These are phyloP conservation scores for Microdochium bolleyi DNA, from an alignment of 2,329 filamentous ascomycete genomes.

Conservation along the genomic window DNA sequence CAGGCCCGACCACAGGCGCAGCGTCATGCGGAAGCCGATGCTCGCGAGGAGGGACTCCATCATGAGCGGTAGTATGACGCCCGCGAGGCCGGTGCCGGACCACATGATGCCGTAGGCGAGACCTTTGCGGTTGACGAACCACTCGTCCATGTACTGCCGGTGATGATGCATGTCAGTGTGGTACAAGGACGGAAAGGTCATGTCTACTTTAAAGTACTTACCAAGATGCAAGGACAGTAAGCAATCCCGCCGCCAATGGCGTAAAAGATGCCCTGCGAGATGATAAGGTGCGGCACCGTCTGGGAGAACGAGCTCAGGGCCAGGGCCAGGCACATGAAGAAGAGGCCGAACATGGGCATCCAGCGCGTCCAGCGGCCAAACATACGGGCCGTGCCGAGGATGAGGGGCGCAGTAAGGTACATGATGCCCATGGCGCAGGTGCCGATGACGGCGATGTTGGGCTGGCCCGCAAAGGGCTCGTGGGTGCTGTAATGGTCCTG, in stretches of 20 bases:
- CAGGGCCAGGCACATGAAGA: slow-evolving; percentile 43
- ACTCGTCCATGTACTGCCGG: slow-evolving; percentile 47
- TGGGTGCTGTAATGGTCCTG: slow-evolving; percentile 59
- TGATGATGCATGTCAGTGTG: not conserved
- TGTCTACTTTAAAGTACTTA: slow-evolving; percentile 7
- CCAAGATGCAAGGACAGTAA: slow-evolving; percentile 45
- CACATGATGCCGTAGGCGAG: slow-evolving; percentile 59
- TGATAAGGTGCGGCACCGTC: slow-evolving; percentile 44
- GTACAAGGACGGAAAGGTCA: no score
- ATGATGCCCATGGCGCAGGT: slow-evolving; percentile 55
- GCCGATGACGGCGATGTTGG: slow-evolving; percentile 54
- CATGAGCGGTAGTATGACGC: slow-evolving; percentile 42
- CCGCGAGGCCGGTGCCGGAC: slow-evolving; percentile 43
- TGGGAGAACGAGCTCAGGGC: slow-evolving; percentile 44
- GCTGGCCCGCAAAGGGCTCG: slow-evolving; percentile 45
- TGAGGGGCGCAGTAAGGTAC: slow-evolving; percentile 43
- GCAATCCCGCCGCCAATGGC: slow-evolving; percentile 47
- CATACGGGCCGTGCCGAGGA: slow-evolving; percentile 35
- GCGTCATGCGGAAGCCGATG: slow-evolving; percentile 44
- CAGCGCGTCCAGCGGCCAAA: slow-evolving; percentile 31
- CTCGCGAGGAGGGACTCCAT: slow-evolving; percentile 40
- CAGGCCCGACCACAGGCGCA: slow-evolving; percentile 43
- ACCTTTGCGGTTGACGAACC: slow-evolving; percentile 51
- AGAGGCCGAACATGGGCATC: slow-evolving; percentile 34
- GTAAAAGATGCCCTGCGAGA: slow-evolving; percentile 54